Base-by-base conservation (phyloP, 768 basidiomycete genomes). In the Boletus barrowsii region DNA sequence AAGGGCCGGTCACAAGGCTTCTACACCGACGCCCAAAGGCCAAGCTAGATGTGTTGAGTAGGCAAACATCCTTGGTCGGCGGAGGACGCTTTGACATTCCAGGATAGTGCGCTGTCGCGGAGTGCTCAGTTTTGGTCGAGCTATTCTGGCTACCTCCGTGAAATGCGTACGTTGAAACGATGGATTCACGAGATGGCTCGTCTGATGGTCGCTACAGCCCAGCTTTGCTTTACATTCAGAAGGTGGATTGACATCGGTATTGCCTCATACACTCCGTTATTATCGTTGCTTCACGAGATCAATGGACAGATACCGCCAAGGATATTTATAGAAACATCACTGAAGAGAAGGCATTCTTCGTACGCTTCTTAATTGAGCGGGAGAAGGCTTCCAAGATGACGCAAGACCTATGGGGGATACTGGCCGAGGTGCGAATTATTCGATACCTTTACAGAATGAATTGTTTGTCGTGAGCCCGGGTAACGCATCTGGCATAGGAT, bases 101-200 rank as follows among this genome's bases (percentile, higher is more conserved):
- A 11, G 18, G 6, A 42, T 59, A 90, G 88, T 51, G 86, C 89
- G 13, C 70, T 91, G 10, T 83, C 88, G 15, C 76, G 88, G 46
- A 90, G 89, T 64, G 82, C 88, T 9, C 89, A 91, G 62, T 86
- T 84, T 62, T 91, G 89, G 89, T 89, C 89, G 4, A 89, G 87
- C 53, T 90, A 90, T 68, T 91, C 89, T 3, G 89, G 89, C 0
- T 90, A 91, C 69, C 75, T 91, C 47, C 81, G 88, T 42, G 88
- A 90, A 76, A 77, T 88, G 53, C 81, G 88, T 87, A 65, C 67
- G 87, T 82, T 52, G 57, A 58, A 57, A 62, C 51, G 24, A 37
- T n/a, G 29, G 53, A 51, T 36, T 49, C 46, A 29, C 49, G 42
- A 43, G 35, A 40, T 43, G 35, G 26, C 42, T 51, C 36, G 41